These are phyloP conservation scores for Alternaria viburni DNA, from an alignment of 2,329 filamentous ascomycete genomes.

Conservation along the genomic window DNA sequence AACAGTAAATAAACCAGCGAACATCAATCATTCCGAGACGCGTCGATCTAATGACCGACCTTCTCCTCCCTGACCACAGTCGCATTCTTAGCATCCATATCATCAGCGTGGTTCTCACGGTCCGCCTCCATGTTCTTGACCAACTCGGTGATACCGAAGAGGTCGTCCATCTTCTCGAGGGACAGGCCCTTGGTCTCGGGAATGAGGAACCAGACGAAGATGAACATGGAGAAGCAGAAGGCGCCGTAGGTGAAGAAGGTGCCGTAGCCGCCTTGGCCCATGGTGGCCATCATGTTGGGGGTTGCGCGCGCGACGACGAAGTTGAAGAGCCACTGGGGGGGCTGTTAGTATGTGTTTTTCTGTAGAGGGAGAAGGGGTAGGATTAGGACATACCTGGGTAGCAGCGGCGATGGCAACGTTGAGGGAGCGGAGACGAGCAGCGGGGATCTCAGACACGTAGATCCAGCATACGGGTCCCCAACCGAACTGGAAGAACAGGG, in stretches of 20 bases:
- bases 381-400: background rate
- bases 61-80: slow-evolving; percentile 32
- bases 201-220: slow-evolving; percentile 72
- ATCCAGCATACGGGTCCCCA: slow-evolving; percentile 79
- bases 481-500: slow-evolving; percentile 64
- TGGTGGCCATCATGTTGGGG: slow-evolving; percentile 69
- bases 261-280: slow-evolving; percentile 58
- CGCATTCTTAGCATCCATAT: slow-evolving; percentile 39
- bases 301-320: slow-evolving; percentile 73
- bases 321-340: slow-evolving; percentile 78
- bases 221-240: slow-evolving; percentile 69
- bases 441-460: slow-evolving; percentile 72
- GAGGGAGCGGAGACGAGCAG: slow-evolving; percentile 63
- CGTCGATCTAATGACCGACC: slow-evolving; percentile 16
- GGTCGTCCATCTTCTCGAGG: slow-evolving; percentile 70
- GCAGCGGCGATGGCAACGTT: slow-evolving; percentile 73
- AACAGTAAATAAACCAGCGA: background rate
- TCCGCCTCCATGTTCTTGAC: slow-evolving; percentile 45
- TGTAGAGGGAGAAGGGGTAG: background rate
- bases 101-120: slow-evolving; percentile 33
- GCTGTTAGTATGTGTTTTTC: background rate
- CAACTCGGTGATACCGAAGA: slow-evolving; percentile 66
- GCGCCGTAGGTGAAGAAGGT: slow-evolving; percentile 73
- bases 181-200: slow-evolving; percentile 73
- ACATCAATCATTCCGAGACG: background rate